Percentiles rank a stretch among this genome's conserved stretches.
Evolutionary conservation across 2,329 filamentous ascomycete genomes (phyloP).

Genomic region (Fusarium sp.): DNA sequence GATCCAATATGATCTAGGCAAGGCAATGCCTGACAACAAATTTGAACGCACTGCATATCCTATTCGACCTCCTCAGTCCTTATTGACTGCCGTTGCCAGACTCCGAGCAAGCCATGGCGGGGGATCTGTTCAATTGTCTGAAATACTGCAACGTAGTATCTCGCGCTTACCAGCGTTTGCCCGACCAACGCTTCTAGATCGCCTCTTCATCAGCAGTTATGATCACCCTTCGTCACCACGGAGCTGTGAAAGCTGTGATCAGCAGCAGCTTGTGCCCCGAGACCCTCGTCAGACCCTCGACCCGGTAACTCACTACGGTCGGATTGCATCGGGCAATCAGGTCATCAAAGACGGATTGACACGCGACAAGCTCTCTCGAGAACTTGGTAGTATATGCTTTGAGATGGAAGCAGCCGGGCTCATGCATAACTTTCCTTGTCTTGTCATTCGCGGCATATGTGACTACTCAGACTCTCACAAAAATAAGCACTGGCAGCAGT

Average conservation of each 20-base stretch:
- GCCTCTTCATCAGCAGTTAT: background rate
- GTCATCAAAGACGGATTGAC: conserved; percentile 53
- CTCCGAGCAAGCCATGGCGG: conserved; percentile 14
- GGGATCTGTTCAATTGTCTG: background rate
- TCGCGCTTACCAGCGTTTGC: background rate
- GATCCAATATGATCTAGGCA: conserved; percentile 47
- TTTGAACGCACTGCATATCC: conserved; percentile 12
- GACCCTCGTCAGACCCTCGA: rapidly evolving
- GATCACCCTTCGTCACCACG: rapidly evolving
- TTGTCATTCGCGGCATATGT: conserved; percentile 57
- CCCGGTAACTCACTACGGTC: conserved; percentile 5
- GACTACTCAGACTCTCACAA: conserved; percentile 48
- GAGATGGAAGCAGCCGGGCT: conserved; percentile 51
- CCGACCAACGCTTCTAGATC: conserved; percentile 5
- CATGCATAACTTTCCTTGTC: conserved; percentile 48
- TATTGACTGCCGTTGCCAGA: conserved; percentile 25
- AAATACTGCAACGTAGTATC: background rate
- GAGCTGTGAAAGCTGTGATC: background rate
- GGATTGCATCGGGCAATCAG: conserved; percentile 51
- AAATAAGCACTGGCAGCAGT: background rate
- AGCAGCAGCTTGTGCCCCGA: rapidly evolving
- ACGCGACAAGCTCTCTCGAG: conserved; percentile 48
- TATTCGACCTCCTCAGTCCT: rapidly evolving
- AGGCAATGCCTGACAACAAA: conserved; percentile 8
- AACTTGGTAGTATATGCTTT: conserved; percentile 39